These are phyloP conservation scores for Prosopis cineraria DNA, from an alignment of 306 rosid species.

Conservation along the genomic window DNA sequence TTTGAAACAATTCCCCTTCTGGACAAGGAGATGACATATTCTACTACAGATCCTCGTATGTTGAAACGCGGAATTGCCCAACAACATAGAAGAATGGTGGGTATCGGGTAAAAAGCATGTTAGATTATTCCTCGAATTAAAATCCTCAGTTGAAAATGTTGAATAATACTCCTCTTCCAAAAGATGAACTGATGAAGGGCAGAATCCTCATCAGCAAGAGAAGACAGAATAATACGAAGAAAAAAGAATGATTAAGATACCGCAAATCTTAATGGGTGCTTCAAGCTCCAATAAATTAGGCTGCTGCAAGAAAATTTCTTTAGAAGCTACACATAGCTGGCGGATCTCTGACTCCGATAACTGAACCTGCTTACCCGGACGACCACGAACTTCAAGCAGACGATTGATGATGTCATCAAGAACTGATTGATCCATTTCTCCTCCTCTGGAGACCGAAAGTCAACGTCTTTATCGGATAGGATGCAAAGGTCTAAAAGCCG, in stretches of 20 bases:
- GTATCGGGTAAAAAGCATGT: not conserved
- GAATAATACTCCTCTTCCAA: not conserved
- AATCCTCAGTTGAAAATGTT: not conserved
- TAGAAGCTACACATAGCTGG: slow-evolving; percentile 69
- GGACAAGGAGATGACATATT: slow-evolving; percentile 5
- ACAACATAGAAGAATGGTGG: not conserved
- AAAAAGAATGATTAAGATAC: slow-evolving; percentile 38
- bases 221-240: not conserved
- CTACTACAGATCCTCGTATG: not conserved
- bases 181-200: not conserved
- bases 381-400: slow-evolving; percentile 78
- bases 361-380: slow-evolving; percentile 94
- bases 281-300: slow-evolving; percentile 84
- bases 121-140: not conserved
- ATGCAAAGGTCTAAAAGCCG: slow-evolving; percentile 25
- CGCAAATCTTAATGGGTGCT: slow-evolving; percentile 96
- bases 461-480: slow-evolving; percentile 37
- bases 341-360: slow-evolving; percentile 94
- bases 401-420: slow-evolving; percentile 87
- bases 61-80: not conserved
- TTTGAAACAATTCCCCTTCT: not conserved
- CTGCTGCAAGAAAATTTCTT: slow-evolving; percentile 81
- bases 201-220: not conserved
- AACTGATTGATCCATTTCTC: slow-evolving; percentile 70
- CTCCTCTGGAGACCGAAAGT: slow-evolving; percentile 18